phyloP scores from a whole-genome alignment of 2,329 filamentous ascomycete species.

The Pseudonectria foliicola region DNA sequence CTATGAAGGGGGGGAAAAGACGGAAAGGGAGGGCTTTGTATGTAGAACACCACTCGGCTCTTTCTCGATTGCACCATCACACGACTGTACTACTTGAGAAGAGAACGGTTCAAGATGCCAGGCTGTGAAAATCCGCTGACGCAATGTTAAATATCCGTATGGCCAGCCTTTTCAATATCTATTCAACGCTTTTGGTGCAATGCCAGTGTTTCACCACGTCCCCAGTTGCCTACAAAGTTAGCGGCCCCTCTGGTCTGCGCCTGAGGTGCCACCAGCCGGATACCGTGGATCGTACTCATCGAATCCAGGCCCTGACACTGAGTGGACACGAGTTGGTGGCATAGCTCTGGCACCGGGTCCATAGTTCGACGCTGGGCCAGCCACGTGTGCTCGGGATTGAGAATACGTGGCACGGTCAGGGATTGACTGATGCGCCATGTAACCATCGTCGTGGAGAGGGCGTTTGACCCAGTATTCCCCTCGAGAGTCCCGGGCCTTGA shows the following conservation, averaged over 20 bases:
- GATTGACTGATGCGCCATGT: constrained; percentile 9
- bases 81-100: constrained; percentile 16
- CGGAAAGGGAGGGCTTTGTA: constrained; percentile 17
- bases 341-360: constrained; percentile 1
- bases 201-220: no score
- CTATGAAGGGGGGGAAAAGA: constrained; percentile 4
- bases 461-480: constrained; percentile 41
- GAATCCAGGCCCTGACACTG: constrained; percentile 10
- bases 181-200: no score
- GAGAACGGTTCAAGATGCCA: no score
- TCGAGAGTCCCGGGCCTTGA: constrained; percentile 36
- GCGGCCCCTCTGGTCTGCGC: not conserved
- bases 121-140: no score
- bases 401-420: constrained; percentile 8
- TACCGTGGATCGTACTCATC: constrained; percentile 40
- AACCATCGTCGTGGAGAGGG: constrained; percentile 28
- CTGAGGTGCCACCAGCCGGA: constrained; percentile 19
- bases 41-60: constrained; percentile 22
- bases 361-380: constrained; percentile 2
- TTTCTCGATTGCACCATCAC: constrained; percentile 16
- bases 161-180: no score
- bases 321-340: constrained; percentile 1
- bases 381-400: constrained; percentile 4
- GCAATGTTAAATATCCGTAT: no score
- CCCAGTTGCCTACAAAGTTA: no score